Conservation (phyloP, 805 yeast genomes). For the Lipomyces sp. region DNA sequence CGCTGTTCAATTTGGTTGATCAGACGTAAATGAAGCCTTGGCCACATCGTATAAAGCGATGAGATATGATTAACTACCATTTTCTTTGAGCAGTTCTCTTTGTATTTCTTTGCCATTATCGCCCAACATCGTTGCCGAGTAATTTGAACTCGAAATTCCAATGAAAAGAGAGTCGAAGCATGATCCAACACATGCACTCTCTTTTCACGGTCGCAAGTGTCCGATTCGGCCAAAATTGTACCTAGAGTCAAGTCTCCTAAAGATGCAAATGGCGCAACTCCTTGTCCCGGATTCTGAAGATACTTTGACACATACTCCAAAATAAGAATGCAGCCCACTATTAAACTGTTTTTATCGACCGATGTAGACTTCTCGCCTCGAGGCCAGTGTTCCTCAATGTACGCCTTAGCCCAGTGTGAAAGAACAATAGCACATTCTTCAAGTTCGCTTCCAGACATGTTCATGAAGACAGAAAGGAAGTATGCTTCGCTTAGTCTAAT, state of each 20-base stretch:
- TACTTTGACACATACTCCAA: neutral
- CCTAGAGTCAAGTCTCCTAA: neutral
- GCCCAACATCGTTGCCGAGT: conserved; percentile 6
- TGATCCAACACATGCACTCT: conserved; percentile 13
- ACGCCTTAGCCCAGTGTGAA: conserved; percentile 13
- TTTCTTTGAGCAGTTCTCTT: conserved; percentile 4
- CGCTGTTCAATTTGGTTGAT: no score
- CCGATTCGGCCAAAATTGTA: conserved; percentile 4
- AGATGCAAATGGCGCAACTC: neutral
- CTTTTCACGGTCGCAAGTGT: conserved; percentile 1
- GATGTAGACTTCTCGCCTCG: conserved; percentile 7
- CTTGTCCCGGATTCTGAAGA: neutral
- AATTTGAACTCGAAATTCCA: conserved; percentile 8
- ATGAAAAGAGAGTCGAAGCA: conserved; percentile 4
- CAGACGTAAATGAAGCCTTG: conserved; percentile 4
- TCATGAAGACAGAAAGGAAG: neutral
- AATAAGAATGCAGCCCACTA: conserved; percentile 6
- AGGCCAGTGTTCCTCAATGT: conserved; percentile 14
- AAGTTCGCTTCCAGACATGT: conserved; percentile 2
- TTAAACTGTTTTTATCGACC: neutral
- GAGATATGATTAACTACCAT: conserved; percentile 11
- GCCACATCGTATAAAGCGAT: conserved; percentile 7
- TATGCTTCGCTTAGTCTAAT: neutral
- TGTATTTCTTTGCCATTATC: conserved; percentile 8
- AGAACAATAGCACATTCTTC: conserved; percentile 1